Conservation (phyloP, 2,329 filamentous ascomycete species). For the Pseudogymnoascus sp. region DNA sequence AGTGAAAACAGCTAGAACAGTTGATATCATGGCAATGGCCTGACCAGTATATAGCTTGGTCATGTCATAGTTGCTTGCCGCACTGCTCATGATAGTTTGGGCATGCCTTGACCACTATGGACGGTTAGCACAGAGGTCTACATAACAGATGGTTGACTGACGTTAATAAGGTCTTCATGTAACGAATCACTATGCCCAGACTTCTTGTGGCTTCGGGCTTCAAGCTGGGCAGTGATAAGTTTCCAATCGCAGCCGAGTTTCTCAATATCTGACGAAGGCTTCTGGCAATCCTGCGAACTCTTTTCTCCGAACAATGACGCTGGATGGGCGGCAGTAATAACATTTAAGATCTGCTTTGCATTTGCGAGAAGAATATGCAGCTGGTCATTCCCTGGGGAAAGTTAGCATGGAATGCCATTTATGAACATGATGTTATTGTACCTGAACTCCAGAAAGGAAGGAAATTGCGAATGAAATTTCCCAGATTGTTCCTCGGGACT, state of each 20-base stretch:
- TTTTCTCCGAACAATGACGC: constrained; percentile 41
- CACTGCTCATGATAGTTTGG: constrained; percentile 76
- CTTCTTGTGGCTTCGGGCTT: constrained; percentile 13
- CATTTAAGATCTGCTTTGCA: constrained; percentile 69
- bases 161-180: constrained; percentile 39
- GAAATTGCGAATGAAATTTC: constrained; percentile 75
- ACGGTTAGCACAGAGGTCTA: constrained; percentile 16
- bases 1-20: constrained; percentile 27
- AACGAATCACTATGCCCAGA: constrained; percentile 33
- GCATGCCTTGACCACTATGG: constrained; percentile 36
- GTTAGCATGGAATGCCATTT: constrained; percentile 15
- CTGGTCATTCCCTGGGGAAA: constrained; percentile 42
- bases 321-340: constrained; percentile 68
- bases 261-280: constrained; percentile 35
- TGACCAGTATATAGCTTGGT: constrained; percentile 48
- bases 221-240: constrained; percentile 4
- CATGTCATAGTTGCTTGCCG: constrained; percentile 88
- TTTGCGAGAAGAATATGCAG: constrained; percentile 69
- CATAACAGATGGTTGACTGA: constrained; percentile 19
- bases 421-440: constrained; percentile 31
- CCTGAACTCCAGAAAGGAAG: constrained; percentile 67
- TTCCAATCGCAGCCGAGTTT: constrained; percentile 66
- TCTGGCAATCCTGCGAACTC: constrained; percentile 22
- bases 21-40: constrained; percentile 31
- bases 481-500: constrained; percentile 81